Evolutionary conservation across 2,329 filamentous ascomycete genomes (phyloP).

Genomic region (Blumeria hordei): DNA sequence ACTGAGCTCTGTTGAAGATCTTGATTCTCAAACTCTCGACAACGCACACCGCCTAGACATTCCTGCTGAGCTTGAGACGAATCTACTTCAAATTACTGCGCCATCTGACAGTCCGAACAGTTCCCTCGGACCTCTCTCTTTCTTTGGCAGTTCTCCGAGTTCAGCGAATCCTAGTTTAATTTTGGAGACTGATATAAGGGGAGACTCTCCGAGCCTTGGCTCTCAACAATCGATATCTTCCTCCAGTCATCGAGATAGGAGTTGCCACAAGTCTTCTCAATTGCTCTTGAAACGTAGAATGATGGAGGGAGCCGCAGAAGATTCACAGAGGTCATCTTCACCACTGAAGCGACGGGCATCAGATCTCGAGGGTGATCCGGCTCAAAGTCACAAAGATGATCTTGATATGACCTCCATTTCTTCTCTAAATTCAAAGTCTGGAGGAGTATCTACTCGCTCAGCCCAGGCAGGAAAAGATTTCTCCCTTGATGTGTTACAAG

Average conservation of each 20-base stretch:
- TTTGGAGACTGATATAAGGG: slow-evolving; percentile 28
- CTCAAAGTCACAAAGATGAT: slow-evolving; percentile 12
- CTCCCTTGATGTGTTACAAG: not conserved
- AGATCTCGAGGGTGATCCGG: slow-evolving; percentile 12
- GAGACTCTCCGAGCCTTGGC: slow-evolving; percentile 9
- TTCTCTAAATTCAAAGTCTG: slow-evolving; percentile 4
- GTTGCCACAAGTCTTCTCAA: slow-evolving; percentile 26
- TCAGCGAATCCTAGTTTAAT: slow-evolving; percentile 31
- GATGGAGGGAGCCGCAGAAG: slow-evolving; percentile 34
- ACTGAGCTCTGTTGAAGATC: slow-evolving; percentile 12
- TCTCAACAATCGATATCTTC: slow-evolving; percentile 16
- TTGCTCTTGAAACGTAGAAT: slow-evolving; percentile 24
- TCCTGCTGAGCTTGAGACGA: slow-evolving; percentile 6
- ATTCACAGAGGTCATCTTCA: slow-evolving; percentile 35
- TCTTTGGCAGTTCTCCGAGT: slow-evolving; percentile 25
- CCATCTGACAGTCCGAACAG: slow-evolving; percentile 21
- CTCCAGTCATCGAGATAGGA: slow-evolving; percentile 9
- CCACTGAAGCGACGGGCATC: slow-evolving; percentile 37
- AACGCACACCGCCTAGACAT: slow-evolving; percentile 19
- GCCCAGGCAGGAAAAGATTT: not conserved
- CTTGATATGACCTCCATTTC: slow-evolving; percentile 14
- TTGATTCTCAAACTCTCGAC: slow-evolving; percentile 23
- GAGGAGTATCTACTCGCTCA: not conserved
- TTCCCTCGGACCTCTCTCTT: slow-evolving; percentile 14
- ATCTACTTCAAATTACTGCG: slow-evolving; percentile 17